Base-by-base conservation (phyloP, 768 basidiomycete genomes). In the Russula foetens region DNA sequence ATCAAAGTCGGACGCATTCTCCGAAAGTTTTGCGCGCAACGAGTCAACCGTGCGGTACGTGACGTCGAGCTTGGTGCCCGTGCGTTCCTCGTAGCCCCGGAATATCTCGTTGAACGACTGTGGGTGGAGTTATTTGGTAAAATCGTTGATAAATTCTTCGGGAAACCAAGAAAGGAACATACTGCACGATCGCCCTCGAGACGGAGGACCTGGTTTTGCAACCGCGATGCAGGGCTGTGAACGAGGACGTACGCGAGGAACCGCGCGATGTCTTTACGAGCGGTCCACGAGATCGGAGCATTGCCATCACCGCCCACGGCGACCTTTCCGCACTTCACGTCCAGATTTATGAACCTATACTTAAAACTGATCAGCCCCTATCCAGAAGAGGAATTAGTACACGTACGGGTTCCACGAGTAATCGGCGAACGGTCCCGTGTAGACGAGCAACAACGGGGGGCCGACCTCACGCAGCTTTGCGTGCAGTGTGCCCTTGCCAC, bases 91-190 rank as follows among this genome's bases (percentile, higher is more conserved):
- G 24, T 67, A 68, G 28, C 26, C 33, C 4, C 48, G 45, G 35
- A 67, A 53, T 47, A 68, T 53, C 31, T 68, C 55, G 44, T 68
- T 67, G 59, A 66, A 62, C 1, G 67, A 52, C 67, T 67, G 28
- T 2, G 17, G 28, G 0, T 48, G 14, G 14, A 2, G 17, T 56
- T 6, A 23, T 33, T 35, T 12, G 6, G 47, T 60, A 35, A 60
- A 41, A 28, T 11, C 5, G 7, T 15, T 29, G 46, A 49, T 4
- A 5, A 26, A 24, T 24, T 12, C 9, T 24, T n/a, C 21, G 14
- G n/a, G 35, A 35, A 33, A 5, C 31, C 21, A 8, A 51, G 26
- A 35, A 24, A 29, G 19, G 24, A 9, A 29, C 58, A n/a, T 58
- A 66, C 65, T 23, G 41, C 28, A 19, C 66, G 66, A 49, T 61